These are phyloP conservation scores for Fusarium nurragi DNA, from an alignment of 2,329 filamentous ascomycete genomes.

Conservation along the genomic window DNA sequence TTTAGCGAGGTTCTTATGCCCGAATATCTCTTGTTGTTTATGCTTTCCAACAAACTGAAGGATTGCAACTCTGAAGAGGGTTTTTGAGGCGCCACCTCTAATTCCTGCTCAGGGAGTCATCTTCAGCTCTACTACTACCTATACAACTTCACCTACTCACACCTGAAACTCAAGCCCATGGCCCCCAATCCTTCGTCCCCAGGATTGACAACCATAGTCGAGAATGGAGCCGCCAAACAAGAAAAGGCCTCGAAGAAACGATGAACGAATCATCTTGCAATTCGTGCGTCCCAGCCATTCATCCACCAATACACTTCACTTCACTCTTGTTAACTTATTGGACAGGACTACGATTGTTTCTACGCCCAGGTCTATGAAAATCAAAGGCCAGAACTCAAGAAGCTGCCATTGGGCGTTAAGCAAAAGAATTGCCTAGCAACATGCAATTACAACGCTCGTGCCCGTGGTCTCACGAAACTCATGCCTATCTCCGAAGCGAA, in stretches of 20 bases:
- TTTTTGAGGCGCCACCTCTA: neutral
- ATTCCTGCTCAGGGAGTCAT: neutral
- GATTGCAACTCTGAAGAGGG: neutral
- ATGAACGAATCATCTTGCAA: conserved; percentile 79
- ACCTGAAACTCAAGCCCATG: conserved; percentile 26
- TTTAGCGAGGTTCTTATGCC: neutral
- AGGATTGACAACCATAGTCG: conserved; percentile 7
- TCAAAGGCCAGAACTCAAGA: conserved; percentile 76
- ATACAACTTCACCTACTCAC: neutral
- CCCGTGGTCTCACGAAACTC: conserved; percentile 79
- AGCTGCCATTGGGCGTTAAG: conserved; percentile 81
- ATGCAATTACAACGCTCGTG: conserved; percentile 91
- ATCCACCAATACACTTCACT: neutral
- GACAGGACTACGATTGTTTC: conserved; percentile 86
- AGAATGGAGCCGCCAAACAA: conserved; percentile 47
- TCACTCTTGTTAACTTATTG: conserved; percentile 17
- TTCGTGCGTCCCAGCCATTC: conserved; percentile 67
- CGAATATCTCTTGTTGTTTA: neutral
- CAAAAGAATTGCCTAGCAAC: conserved; percentile 95
- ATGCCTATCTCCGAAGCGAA: conserved; percentile 86
- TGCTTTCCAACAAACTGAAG: neutral
- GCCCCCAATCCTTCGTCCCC: neutral
- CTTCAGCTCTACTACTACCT: neutral
- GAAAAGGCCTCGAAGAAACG: conserved; percentile 58
- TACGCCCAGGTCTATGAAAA: conserved; percentile 92